Evolutionary conservation across 192 early-diverging fungal species (phyloP).

Genomic region (Chytriomyces sp.): DNA sequence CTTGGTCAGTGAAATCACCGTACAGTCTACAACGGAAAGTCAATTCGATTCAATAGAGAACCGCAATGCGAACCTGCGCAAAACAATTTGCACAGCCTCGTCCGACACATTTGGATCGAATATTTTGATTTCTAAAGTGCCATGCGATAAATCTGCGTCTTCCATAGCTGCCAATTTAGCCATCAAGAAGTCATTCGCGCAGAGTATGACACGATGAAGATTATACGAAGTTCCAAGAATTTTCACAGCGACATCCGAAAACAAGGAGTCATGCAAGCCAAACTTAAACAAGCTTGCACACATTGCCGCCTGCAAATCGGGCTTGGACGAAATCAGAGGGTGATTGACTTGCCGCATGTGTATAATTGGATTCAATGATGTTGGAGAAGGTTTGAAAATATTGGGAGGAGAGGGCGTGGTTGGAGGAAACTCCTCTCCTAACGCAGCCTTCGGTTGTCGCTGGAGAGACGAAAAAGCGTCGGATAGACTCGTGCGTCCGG

Average conservation of each 20-base stretch:
- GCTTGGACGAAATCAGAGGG: neutral
- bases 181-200: neutral
- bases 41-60: neutral
- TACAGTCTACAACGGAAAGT: conserved; percentile 26
- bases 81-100: conserved; percentile 22
- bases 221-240: conserved; percentile 12
- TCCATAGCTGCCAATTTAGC: neutral
- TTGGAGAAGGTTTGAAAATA: neutral
- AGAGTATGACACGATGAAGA: conserved; percentile 16
- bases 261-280: conserved; percentile 22
- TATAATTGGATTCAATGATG: neutral
- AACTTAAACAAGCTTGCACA: conserved; percentile 3
- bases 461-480: neutral
- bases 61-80: neutral
- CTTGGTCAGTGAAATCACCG: conserved; percentile 16
- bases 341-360: neutral
- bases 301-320: neutral
- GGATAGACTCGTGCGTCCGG: neutral
- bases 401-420: neutral
- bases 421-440: neutral
- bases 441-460: no score
- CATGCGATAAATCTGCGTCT: neutral
- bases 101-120: conserved; percentile 13
- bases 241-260: conserved; percentile 21
- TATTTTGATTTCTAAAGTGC: neutral